Percentiles rank a stretch among this genome's conserved stretches.
Conservation (phyloP, 495 filamentous ascomycete species). For the Massariosphaeria phaeospora region DNA sequence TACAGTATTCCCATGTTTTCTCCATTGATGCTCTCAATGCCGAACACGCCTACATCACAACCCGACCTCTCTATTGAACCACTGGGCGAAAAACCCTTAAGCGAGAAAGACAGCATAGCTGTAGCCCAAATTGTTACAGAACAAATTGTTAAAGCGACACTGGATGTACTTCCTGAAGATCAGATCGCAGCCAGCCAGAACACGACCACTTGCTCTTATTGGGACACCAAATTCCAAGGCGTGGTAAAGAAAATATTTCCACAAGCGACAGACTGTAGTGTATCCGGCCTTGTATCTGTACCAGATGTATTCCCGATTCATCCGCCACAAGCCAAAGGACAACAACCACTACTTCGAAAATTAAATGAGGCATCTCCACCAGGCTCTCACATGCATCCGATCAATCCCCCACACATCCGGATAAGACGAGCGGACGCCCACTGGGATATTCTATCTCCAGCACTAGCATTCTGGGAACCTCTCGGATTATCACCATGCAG, state of each 20-base stretch:
- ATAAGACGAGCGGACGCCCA: conserved; percentile 68
- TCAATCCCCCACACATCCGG: conserved; percentile 65
- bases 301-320: conserved; percentile 28
- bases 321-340: conserved; percentile 21
- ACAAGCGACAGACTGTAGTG: conserved; percentile 21
- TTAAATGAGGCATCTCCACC: conserved; percentile 16
- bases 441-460: conserved; percentile 73
- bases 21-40: conserved; percentile 49
- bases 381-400: conserved; percentile 35
- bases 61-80: conserved; percentile 7
- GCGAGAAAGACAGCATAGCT: conserved; percentile 48
- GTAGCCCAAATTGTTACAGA: conserved; percentile 60
- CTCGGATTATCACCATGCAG: conserved; percentile 74
- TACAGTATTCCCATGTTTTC: conserved; percentile 30
- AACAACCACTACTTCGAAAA: conserved; percentile 23
- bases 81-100: conserved; percentile 23
- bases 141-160: conserved; percentile 46
- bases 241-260: conserved; percentile 22
- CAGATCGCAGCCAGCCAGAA: background rate
- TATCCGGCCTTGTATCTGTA: conserved; percentile 10
- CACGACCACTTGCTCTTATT: background rate
- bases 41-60: conserved; percentile 41
- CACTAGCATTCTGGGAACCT: conserved; percentile 84
- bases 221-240: conserved; percentile 1
- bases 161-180: conserved; percentile 23